Base-by-base conservation (phyloP, 345 rosid genomes). In the Lagerstroemia speciosa region DNA sequence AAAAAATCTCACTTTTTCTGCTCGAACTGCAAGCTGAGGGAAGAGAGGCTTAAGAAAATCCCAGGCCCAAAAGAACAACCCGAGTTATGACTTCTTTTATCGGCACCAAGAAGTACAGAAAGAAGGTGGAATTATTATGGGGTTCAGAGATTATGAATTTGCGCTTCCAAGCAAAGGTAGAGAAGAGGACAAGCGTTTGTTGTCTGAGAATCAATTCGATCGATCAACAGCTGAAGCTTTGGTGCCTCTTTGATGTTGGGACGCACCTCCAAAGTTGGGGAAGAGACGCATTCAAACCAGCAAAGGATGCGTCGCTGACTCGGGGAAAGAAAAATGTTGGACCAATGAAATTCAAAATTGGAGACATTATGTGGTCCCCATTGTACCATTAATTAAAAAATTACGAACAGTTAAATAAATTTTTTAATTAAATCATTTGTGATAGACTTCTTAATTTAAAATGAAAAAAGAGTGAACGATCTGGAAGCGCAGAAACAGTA, bases 131-230 rank as follows among this genome's bases (percentile, higher is more conserved):
- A 33, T 37, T 0, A 43, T 43, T 62, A 45, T 57, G 72, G 9
- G 20, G 52, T 24, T 61, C 65, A 32, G 72, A 61, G 29, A 10
- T 30, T 29, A 58, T 58, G 63, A 48, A 48, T 48, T 45, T 34
- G 60, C 41, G 68, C 62, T 68, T 69, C 60, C 62, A 65, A 38
- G 64, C 22, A 57, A 53, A 65, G 29, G 45, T 33, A 68, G 30
- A 8, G 32, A 41, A 29, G 62, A 50, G 33, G 53, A 7, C 53
- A 6, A 48, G 53, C 53, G 53, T 17, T 48, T 48, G 53, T 22
- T 48, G 17, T 48, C 53, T 48, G 53, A 48, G 53, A 48, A 48
- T 48, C 53, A 48, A 48, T 15, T 3, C 53, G 24, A 48, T 48
- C 53, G 53, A 1, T 48, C 53, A 48, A 48, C 16, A 48, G 53